phyloP scores from a whole-genome alignment of 2,329 filamentous ascomycete genomes.

The Aspergillus clavatus region DNA sequence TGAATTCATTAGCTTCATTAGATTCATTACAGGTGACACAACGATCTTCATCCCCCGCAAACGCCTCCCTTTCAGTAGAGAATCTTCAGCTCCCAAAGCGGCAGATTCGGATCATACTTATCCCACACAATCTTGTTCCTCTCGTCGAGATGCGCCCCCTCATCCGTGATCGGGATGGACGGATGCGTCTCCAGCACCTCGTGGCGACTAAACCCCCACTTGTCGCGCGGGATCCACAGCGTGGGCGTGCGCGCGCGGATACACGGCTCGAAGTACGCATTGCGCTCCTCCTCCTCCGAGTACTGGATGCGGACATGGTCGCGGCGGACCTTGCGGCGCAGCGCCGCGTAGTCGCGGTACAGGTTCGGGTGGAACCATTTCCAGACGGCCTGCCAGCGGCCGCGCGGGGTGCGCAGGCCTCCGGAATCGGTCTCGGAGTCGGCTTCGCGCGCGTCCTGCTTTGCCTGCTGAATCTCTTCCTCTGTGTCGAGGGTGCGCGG shows the following conservation, averaged over 20 bases:
- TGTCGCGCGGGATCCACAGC: conserved; percentile 77
- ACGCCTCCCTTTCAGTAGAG: conserved; percentile 37
- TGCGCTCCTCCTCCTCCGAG: conserved; percentile 54
- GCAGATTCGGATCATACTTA: conserved; percentile 51
- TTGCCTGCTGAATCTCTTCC: conserved; percentile 44
- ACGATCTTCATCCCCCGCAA: neutral
- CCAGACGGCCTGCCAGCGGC: conserved; percentile 23
- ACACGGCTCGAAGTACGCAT: conserved; percentile 71
- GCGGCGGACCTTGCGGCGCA: conserved; percentile 64
- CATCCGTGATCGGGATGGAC: conserved; percentile 74
- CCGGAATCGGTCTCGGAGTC: conserved; percentile 18
- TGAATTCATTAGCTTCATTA: neutral
- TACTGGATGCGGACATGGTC: conserved; percentile 56
- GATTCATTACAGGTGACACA: neutral
- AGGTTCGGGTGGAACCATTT: conserved; percentile 64
- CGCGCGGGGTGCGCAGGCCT: neutral
- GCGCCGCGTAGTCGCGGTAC: conserved; percentile 67
- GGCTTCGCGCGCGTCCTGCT: conserved; percentile 25
- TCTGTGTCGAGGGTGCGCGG: conserved; percentile 62
- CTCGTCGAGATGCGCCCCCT: conserved; percentile 64
- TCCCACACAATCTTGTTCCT: conserved; percentile 64
- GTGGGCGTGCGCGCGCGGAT: conserved; percentile 58
- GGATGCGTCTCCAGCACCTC: conserved; percentile 68
- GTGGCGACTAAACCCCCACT: conserved; percentile 66
- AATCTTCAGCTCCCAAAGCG: conserved; percentile 52